Evolutionary conservation across 140 eudicot species (phyloP).

Genomic region (Erigeron philadelphicus): DNA sequence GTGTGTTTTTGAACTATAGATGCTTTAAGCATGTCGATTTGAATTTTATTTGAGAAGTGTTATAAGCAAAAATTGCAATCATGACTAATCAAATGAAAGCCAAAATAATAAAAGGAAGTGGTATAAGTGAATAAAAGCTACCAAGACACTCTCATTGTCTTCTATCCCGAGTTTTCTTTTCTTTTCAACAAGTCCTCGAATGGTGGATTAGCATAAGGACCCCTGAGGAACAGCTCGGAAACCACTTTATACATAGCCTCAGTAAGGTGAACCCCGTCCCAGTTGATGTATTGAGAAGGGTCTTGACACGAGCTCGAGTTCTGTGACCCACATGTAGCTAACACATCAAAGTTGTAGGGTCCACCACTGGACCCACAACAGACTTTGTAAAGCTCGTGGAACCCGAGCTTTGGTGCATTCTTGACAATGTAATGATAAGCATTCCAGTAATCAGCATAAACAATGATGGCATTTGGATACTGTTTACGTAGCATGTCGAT

Average conservation of each 20-base stretch:
- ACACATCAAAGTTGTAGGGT: conserved; percentile 44
- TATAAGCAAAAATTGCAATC: not conserved
- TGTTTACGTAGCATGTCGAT: conserved; percentile 36
- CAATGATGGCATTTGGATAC: conserved; percentile 47
- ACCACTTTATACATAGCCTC: conserved; percentile 77
- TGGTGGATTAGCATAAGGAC: conserved; percentile 42
- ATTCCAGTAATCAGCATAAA: conserved; percentile 61
- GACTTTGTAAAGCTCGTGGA: conserved; percentile 44
- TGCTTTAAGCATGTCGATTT: not conserved
- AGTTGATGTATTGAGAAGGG: conserved; percentile 61
- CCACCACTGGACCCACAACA: conserved; percentile 68
- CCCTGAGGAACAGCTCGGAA: conserved; percentile 47
- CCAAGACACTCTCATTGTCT: not conserved
- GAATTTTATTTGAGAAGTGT: not conserved
- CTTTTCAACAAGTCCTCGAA: conserved; percentile 41
- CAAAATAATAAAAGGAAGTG: conserved; percentile 8
- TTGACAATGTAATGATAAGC: conserved; percentile 46
- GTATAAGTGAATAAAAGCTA: not conserved
- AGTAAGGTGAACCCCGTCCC: conserved; percentile 92
- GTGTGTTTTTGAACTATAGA: no score
- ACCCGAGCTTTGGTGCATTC: conserved; percentile 39
- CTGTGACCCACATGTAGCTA: conserved; percentile 50
- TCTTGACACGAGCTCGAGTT: conserved; percentile 41
- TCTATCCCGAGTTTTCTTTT: conserved; percentile 30
- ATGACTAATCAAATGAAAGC: not conserved